Evolutionary conservation across 2,329 filamentous ascomycete genomes (phyloP).

Genomic region (Clarireedia hainanense): DNA sequence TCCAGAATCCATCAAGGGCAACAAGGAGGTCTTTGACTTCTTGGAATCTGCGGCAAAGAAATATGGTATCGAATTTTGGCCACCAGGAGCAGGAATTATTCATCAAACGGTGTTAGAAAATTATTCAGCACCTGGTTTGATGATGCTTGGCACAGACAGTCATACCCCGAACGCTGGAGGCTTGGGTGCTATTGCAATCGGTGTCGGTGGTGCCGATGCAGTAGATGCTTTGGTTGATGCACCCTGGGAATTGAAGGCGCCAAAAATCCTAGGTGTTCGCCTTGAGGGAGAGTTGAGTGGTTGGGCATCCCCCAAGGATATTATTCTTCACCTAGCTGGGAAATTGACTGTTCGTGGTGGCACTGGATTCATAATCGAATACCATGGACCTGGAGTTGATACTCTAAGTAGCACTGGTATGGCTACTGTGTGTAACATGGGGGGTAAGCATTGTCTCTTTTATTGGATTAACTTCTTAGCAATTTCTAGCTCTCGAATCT

Average conservation of each 20-base stretch:
- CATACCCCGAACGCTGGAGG: slow-evolving; percentile 98
- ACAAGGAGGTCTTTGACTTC: slow-evolving; percentile 97
- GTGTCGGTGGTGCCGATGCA: slow-evolving; percentile 93
- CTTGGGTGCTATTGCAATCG: slow-evolving; percentile 87
- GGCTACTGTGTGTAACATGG: slow-evolving; percentile 82
- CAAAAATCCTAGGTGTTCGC: slow-evolving; percentile 78
- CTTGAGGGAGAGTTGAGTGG: slow-evolving; percentile 76
- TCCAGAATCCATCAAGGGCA: slow-evolving; percentile 75
- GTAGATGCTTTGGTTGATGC: slow-evolving; percentile 94
- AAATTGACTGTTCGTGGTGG: slow-evolving; percentile 87
- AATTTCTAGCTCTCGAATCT: too few relatives aligned
- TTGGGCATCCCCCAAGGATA: slow-evolving; percentile 92
- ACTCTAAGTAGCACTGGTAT: slow-evolving; percentile 87
- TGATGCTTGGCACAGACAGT: slow-evolving; percentile 98
- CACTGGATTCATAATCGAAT: slow-evolving; percentile 91
- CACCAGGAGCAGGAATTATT: slow-evolving; percentile 87
- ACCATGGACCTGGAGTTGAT: slow-evolving; percentile 83
- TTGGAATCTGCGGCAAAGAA: slow-evolving; percentile 84
- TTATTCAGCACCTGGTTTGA: slow-evolving; percentile 90
- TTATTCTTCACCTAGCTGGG: slow-evolving; percentile 85
- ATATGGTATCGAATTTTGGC: slow-evolving; percentile 95
- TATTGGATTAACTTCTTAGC: background rate
- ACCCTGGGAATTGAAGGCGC: slow-evolving; percentile 95
- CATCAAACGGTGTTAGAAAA: slow-evolving; percentile 98
- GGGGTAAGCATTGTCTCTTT: background rate